These are phyloP conservation scores for Boletellus deceptivus DNA, from an alignment of 1,284 basidiomycete species.

Conservation along the genomic window DNA sequence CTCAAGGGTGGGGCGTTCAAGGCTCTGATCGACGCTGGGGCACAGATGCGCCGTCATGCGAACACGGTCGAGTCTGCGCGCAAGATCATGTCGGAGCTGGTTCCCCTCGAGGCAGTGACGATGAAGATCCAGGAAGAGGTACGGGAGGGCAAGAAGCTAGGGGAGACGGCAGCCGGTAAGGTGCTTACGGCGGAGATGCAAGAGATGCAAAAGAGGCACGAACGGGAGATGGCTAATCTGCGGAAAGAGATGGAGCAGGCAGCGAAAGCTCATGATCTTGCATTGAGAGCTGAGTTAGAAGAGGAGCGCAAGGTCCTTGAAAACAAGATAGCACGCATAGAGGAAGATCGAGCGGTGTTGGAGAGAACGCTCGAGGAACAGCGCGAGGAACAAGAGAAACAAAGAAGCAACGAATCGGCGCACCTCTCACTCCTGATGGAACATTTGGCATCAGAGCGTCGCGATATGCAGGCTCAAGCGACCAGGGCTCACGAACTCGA, in stretches of 20 bases:
- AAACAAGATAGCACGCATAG: not conserved
- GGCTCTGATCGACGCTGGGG: not conserved
- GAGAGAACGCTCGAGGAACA: not conserved
- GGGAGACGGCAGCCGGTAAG: not conserved
- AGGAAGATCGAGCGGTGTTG: not conserved
- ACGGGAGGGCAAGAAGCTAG: not conserved
- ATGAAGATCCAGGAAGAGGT: conserved; percentile 7
- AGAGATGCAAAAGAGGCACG: conserved; percentile 1
- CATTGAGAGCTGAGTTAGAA: conserved; percentile 1
- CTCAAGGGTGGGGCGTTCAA: conserved; percentile 2
- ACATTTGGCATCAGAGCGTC: not conserved
- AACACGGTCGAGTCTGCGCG: conserved; percentile 4
- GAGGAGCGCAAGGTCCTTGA: not conserved
- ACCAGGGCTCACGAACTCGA: not conserved
- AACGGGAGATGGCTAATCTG: not conserved
- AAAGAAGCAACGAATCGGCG: not conserved
- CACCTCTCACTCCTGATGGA: not conserved
- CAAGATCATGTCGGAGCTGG: conserved; percentile 2
- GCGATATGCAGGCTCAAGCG: not conserved
- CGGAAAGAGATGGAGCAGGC: conserved; percentile 2
- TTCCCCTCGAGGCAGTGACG: not conserved
- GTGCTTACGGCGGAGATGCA: not conserved
- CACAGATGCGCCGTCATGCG: conserved; percentile 2
- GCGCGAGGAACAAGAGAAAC: not conserved
- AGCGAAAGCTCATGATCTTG: not conserved